A percentile compares a stretch with the other conserved stretches of the same genome.
phyloP scores from a whole-genome alignment of 176 grass and related monocot species.

The Oryza glaberrima region DNA sequence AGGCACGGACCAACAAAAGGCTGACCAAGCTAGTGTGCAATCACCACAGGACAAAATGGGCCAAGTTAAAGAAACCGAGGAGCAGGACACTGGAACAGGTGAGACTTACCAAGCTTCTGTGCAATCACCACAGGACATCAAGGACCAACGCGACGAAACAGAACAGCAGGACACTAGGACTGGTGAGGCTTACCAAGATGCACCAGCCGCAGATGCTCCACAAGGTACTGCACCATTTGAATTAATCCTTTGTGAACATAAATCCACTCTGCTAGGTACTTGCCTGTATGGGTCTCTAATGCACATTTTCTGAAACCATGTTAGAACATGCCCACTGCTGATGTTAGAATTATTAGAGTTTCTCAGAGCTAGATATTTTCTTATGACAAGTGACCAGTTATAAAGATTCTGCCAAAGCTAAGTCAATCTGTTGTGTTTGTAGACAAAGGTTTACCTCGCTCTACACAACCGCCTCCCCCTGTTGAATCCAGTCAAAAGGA shows the following conservation, averaged over 20 bases:
- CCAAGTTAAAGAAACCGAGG: conserved; percentile 30
- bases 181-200: too few relatives aligned
- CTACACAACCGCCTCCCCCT: background rate
- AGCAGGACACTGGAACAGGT: conserved; percentile 18
- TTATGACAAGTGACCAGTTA: background rate
- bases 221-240: conserved; percentile 30
- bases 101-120: background rate
- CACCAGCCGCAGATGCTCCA: conserved; percentile 11
- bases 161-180: too few relatives aligned
- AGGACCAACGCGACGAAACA: too few relatives aligned
- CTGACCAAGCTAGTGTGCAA: background rate
- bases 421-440: background rate
- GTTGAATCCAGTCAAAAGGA: background rate
- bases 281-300: background rate
- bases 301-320: background rate
- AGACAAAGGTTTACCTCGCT: background rate
- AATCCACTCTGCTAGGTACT: background rate
- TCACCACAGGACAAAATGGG: background rate
- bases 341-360: background rate
- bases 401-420: background rate
- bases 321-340: background rate
- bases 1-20: background rate
- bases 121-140: too few relatives aligned
- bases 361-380: background rate
- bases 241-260: background rate